Base-by-base conservation (phyloP, 1,284 basidiomycete species). In the Takashimella koratensis region DNA sequence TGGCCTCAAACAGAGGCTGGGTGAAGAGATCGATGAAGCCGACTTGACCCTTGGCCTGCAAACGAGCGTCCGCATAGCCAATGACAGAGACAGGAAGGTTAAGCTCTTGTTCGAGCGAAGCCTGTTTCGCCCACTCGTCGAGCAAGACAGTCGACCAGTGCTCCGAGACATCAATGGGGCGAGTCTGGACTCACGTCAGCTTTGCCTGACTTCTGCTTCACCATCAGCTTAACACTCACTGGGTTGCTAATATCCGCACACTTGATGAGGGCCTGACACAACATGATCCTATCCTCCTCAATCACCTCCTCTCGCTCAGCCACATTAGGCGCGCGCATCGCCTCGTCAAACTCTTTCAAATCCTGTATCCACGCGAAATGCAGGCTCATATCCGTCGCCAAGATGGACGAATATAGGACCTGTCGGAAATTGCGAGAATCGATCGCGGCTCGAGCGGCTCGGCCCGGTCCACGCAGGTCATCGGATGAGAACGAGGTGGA, bases 201-300 rank as follows among this genome's bases (percentile, higher is more conserved):
- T 51, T 39, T 30, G 43, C 53, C 44, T 53, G 30, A n/a, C n/a
- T n/a, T n/a, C n/a, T n/a, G n/a, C n/a, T n/a, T n/a, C n/a, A n/a
- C n/a, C n/a, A n/a, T n/a, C n/a, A n/a, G n/a, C n/a, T n/a, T 47
- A 25, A 30, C 10, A 81, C 87, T 60, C 72, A 95, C 90, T 11
- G 93, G 92, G 73, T 97, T 97, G 70, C 89, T 93, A 68, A 97
- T 97, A 76, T 97, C 93, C 11, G 91, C 91, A 67, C 92, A 95
- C 75, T 97, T 97, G 75, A 97, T 86, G 48, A 97, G 78, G 3
- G 88, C 88, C 66, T 96, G 90, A 68, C 88, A 92, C n/a, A 92
- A 74, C 52, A 94, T 75, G 22, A 88, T 78, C 57, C 87, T 82
- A 55, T 84, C 80, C 53, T 79, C 76, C 40, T 68, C 68, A 5